Conservation (phyloP, 1,139 yeast species). For the Eremothecium coryli region DNA sequence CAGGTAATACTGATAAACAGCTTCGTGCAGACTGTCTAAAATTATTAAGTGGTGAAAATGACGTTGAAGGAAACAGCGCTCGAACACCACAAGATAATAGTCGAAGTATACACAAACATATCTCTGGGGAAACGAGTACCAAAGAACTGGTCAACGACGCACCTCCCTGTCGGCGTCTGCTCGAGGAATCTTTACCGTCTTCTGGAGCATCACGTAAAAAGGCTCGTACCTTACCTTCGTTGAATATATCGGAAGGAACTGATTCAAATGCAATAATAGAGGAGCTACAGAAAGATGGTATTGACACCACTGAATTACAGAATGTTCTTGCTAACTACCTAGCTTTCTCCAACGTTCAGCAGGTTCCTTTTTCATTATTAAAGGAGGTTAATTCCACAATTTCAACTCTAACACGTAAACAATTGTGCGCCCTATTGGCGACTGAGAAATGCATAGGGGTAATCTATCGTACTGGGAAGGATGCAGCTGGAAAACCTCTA, state of each 20-base stretch:
- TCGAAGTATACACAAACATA: neutral
- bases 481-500: conserved; percentile 89
- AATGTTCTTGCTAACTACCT: conserved; percentile 71
- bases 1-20: neutral
- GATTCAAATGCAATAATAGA: conserved; percentile 2
- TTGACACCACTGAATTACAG: conserved; percentile 37
- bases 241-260: neutral
- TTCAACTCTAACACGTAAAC: conserved; percentile 37
- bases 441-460: conserved; percentile 57
- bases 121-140: too few relatives aligned
- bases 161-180: too few relatives aligned
- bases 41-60: neutral
- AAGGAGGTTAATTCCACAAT: conserved; percentile 49
- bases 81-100: neutral
- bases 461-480: conserved; percentile 81
- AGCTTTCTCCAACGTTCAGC: conserved; percentile 81
- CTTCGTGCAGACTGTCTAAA: neutral
- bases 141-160: too few relatives aligned
- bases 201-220: conserved; percentile 15
- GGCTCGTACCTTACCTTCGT: conserved; percentile 1
- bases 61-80: neutral
- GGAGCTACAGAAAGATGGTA: conserved; percentile 11
- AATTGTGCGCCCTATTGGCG: conserved; percentile 37
- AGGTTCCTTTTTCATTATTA: conserved; percentile 69
- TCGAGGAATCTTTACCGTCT: conserved; percentile 7